These are phyloP conservation scores for Silene coronaria DNA, from an alignment of 179 eudicot species.

Conservation along the genomic window DNA sequence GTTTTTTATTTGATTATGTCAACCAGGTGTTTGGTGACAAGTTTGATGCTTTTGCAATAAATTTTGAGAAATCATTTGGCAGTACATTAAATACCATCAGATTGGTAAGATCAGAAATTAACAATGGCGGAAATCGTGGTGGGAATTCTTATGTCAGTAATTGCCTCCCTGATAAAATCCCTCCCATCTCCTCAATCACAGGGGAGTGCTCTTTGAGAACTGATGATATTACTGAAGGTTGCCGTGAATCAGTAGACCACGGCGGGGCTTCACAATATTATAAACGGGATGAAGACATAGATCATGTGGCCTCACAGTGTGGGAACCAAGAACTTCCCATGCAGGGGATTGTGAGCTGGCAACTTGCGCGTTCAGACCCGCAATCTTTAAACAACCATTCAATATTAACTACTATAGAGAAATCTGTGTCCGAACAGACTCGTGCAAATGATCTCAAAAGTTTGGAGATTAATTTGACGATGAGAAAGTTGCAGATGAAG, in stretches of 20 bases:
- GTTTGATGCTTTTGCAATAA: slow-evolving; percentile 62
- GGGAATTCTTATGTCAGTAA: slow-evolving; percentile 17
- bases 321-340: slow-evolving; percentile 36
- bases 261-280: slow-evolving; percentile 20
- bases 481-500: slow-evolving; percentile 63
- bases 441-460: slow-evolving; percentile 78
- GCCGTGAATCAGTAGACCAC: slow-evolving; percentile 16
- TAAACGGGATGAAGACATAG: slow-evolving; percentile 32
- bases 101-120: slow-evolving; percentile 43
- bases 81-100: slow-evolving; percentile 76
- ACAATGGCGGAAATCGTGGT: slow-evolving; percentile 22
- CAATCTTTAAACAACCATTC: slow-evolving; percentile 30
- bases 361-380: slow-evolving; percentile 37
- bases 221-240: slow-evolving; percentile 18
- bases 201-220: slow-evolving; percentile 25
- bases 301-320: slow-evolving; percentile 19
- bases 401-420: slow-evolving; percentile 43
- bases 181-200: slow-evolving; percentile 16
- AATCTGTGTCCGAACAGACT: slow-evolving; percentile 62
- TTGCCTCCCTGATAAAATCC: slow-evolving; percentile 23
- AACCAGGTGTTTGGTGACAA: slow-evolving; percentile 72
- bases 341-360: slow-evolving; percentile 31
- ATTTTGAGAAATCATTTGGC: slow-evolving; percentile 72
- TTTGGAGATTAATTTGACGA: slow-evolving; percentile 60
- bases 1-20: slow-evolving; percentile 22